A percentile compares a stretch with the other conserved stretches of the same genome.
phyloP scores from a whole-genome alignment of 371 early-diverging fungal species.

The Mucor racemosus region DNA sequence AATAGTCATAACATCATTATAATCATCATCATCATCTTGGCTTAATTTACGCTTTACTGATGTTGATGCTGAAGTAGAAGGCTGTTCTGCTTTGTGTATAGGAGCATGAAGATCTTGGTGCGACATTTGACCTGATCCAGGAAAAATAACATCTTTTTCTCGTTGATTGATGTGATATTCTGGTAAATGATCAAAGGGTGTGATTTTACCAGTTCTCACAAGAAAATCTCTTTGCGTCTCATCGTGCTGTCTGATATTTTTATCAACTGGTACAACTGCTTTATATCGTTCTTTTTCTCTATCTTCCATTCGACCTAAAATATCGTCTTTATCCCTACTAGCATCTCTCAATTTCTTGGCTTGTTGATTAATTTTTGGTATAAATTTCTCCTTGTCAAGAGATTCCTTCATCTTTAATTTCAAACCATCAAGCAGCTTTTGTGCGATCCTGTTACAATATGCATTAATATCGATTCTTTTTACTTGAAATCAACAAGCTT shows the following conservation, averaged over 20 bases:
- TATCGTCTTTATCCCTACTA: conserved; percentile 53
- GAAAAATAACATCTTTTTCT: conserved; percentile 5
- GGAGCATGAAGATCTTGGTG: conserved; percentile 27
- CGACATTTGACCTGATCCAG: conserved; percentile 31
- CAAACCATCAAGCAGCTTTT: conserved; percentile 39
- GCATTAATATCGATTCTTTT: background rate
- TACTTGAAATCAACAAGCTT: background rate
- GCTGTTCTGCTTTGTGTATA: conserved; percentile 6
- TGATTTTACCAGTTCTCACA: conserved; percentile 79
- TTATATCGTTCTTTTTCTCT: conserved; percentile 23
- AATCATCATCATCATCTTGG: conserved; percentile 30
- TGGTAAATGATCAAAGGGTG: conserved; percentile 66
- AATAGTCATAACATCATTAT: conserved; percentile 8
- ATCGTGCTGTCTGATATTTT: conserved; percentile 29
- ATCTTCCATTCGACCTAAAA: conserved; percentile 46
- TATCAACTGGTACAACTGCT: conserved; percentile 1
- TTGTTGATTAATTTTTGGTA: conserved; percentile 41
- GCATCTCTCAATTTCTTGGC: conserved; percentile 43
- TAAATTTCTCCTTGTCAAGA: conserved; percentile 23
- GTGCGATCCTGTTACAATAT: conserved; percentile 25
- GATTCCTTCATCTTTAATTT: conserved; percentile 48
- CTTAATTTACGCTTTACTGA: conserved; percentile 8
- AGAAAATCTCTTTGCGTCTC: conserved; percentile 70
- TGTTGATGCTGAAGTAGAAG: conserved; percentile 2
- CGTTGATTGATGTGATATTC: conserved; percentile 28